Percentiles rank a stretch among this genome's conserved stretches.
phyloP scores from a whole-genome alignment of 495 filamentous ascomycete species.

The Emericellopsis terricola region DNA sequence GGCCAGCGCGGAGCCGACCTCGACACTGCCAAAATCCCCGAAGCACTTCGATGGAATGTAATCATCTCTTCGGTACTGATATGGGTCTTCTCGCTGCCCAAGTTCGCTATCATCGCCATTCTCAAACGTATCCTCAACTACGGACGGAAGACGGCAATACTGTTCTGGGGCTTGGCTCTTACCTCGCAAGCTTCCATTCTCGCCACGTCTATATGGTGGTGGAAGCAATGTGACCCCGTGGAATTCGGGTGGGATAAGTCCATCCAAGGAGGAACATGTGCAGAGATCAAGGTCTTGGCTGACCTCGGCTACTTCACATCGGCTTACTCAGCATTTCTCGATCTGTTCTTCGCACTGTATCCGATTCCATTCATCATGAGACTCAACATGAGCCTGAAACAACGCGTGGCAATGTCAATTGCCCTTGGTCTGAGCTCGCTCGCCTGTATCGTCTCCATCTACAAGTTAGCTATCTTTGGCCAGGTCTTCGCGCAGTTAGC shows the following conservation, averaged over 20 bases:
- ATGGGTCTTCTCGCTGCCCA: conserved; percentile 12
- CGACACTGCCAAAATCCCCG: background rate
- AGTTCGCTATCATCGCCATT: conserved; percentile 13
- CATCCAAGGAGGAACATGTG: conserved; percentile 8
- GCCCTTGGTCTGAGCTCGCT: conserved; percentile 10
- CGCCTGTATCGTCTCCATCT: conserved; percentile 8
- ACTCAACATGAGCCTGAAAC: conserved; percentile 10
- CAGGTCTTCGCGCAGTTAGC: conserved; percentile 5
- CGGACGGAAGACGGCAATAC: conserved; percentile 6
- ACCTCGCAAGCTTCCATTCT: conserved; percentile 10
- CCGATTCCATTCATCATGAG: conserved; percentile 12
- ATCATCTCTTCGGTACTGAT: conserved; percentile 10
- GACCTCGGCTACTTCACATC: conserved; percentile 9
- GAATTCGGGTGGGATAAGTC: conserved; percentile 9
- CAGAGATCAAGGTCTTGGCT: conserved; percentile 5
- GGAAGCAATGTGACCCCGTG: conserved; percentile 10
- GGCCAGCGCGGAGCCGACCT: conserved; percentile 7
- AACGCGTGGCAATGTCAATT: conserved; percentile 7
- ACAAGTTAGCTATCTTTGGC: conserved; percentile 8
- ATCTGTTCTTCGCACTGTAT: conserved; percentile 13
- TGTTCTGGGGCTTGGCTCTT: conserved; percentile 10
- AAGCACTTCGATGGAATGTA: conserved; percentile 10
- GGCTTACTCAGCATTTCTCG: conserved; percentile 12
- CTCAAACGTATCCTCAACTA: conserved; percentile 12
- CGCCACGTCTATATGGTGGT: conserved; percentile 11